These are phyloP conservation scores for Entomortierella chlamydospora DNA, from an alignment of 192 early-diverging fungal species.

Conservation along the genomic window DNA sequence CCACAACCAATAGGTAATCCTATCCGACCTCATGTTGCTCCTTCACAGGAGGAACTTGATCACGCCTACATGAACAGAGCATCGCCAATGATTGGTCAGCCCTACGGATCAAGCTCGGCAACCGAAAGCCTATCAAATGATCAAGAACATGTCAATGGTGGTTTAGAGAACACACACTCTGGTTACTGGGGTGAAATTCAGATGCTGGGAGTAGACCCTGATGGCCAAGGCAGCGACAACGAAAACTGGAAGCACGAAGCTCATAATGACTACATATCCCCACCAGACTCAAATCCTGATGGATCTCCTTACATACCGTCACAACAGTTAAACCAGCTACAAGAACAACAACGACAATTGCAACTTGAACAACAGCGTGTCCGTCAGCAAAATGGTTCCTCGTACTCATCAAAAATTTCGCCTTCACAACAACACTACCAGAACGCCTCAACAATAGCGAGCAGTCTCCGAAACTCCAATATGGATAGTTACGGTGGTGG, in stretches of 20 bases:
- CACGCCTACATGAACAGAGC: slow-evolving; percentile 26
- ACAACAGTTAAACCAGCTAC: slow-evolving; percentile 36
- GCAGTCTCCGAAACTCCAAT: slow-evolving; percentile 14
- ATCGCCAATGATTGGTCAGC: slow-evolving; percentile 11
- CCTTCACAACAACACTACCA: slow-evolving; percentile 33
- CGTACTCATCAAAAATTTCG: slow-evolving; percentile 20
- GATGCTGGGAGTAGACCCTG: slow-evolving; percentile 17
- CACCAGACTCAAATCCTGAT: slow-evolving; percentile 15
- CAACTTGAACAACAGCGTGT: slow-evolving; percentile 45
- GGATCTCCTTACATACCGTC: slow-evolving; percentile 32
- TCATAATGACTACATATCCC: slow-evolving; percentile 15
- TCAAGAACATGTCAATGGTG: neutral
- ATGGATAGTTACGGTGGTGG: slow-evolving; percentile 6
- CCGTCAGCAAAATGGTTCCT: slow-evolving; percentile 19
- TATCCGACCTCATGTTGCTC: slow-evolving; percentile 30
- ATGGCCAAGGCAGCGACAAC: slow-evolving; percentile 10
- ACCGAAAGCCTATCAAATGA: neutral
- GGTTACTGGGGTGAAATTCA: slow-evolving; percentile 34
- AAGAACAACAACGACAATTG: slow-evolving; percentile 51
- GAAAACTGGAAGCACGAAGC: slow-evolving; percentile 43
- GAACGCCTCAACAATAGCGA: slow-evolving; percentile 16
- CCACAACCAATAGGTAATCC: slow-evolving; percentile 28
- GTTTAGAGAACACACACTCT: slow-evolving; percentile 7
- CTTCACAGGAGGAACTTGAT: slow-evolving; percentile 37
- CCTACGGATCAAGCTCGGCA: slow-evolving; percentile 10